Evolutionary conservation across 257 asterid genomes (phyloP).

Genomic region (Primulina eburnea): DNA sequence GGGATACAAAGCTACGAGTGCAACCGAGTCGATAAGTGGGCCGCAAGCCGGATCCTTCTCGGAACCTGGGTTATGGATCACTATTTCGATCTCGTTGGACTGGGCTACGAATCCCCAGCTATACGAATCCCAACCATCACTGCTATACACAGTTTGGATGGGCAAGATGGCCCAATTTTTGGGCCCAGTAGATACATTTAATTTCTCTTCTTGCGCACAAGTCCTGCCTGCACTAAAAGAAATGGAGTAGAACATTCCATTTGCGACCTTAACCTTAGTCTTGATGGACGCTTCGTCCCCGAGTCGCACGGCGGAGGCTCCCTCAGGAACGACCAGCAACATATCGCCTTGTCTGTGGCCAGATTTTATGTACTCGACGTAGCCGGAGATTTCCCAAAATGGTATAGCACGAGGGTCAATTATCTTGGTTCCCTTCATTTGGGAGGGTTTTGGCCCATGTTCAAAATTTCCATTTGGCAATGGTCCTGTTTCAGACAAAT

Average conservation of each 20-base stretch:
- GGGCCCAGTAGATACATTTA: conserved; percentile 40
- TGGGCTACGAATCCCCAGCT: conserved; percentile 70
- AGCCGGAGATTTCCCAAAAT: conserved; percentile 65
- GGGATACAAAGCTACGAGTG: conserved; percentile 48
- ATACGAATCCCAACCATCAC: conserved; percentile 78
- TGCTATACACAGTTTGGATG: conserved; percentile 70
- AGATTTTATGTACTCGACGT: conserved; percentile 71
- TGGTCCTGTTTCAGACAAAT: conserved; percentile 40
- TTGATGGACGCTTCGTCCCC: conserved; percentile 78
- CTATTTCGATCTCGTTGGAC: conserved; percentile 37
- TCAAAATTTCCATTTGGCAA: conserved; percentile 84
- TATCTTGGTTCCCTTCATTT: conserved; percentile 65
- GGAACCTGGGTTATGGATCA: conserved; percentile 56
- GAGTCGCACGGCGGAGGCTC: conserved; percentile 68
- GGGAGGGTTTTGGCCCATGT: conserved; percentile 53
- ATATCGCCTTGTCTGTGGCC: conserved; percentile 86
- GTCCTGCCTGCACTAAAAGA: conserved; percentile 72
- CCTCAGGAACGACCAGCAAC: conserved; percentile 77
- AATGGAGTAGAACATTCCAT: conserved; percentile 49
- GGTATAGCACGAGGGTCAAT: conserved; percentile 56
- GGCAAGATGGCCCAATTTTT: conserved; percentile 64
- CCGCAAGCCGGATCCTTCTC: conserved; percentile 69
- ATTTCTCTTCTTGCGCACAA: conserved; percentile 71
- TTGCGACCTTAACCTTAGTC: conserved; percentile 42
- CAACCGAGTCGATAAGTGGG: conserved; percentile 58